Conservation (phyloP, 169 alveolate genomes). For the Plasmodium vivax region DNA sequence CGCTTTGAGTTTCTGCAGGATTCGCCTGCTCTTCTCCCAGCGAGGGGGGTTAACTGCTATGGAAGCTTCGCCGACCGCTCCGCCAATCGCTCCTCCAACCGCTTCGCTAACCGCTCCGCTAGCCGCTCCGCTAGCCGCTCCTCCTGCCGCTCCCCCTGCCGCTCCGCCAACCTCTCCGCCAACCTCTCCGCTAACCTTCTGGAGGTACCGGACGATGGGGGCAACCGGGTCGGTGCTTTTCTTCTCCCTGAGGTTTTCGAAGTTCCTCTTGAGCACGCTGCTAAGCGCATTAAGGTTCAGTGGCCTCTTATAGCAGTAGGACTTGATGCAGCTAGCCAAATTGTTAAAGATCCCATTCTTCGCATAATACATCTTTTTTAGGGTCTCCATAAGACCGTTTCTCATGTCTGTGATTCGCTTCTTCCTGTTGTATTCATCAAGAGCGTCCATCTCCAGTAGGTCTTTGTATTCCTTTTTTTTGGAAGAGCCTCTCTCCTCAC, state of each 20-base stretch:
- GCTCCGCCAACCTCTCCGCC: too few species aligned
- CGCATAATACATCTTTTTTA: constrained; percentile 8
- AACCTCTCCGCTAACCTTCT: constrained; percentile 13
- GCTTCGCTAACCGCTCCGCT: too few species aligned
- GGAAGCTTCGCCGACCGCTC: background rate
- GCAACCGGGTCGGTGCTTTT: background rate
- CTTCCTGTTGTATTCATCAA: constrained; percentile 4
- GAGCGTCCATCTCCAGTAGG: background rate
- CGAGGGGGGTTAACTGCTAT: background rate
- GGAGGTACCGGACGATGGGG: background rate
- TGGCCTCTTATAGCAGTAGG: constrained; percentile 19
- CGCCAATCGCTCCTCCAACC: background rate
- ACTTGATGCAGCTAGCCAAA: constrained; percentile 18
- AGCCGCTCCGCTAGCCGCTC: background rate
- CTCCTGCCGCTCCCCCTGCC: background rate
- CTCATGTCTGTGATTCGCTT: constrained; percentile 17
- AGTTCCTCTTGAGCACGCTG: background rate
- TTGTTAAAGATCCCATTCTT: constrained; percentile 10
- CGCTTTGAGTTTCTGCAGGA: constrained; percentile 63
- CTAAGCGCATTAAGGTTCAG: background rate
- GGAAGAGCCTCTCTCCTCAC: background rate
- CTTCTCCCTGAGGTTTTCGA: constrained; percentile 7
- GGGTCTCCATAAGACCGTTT: background rate
- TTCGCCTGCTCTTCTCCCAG: constrained; percentile 72
- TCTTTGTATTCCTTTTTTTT: background rate